Evolutionary conservation across 305 asterid genomes (phyloP), one percentile per base, ranked within the genome.

Genomic region (Fraxinus baroniana): DNA sequence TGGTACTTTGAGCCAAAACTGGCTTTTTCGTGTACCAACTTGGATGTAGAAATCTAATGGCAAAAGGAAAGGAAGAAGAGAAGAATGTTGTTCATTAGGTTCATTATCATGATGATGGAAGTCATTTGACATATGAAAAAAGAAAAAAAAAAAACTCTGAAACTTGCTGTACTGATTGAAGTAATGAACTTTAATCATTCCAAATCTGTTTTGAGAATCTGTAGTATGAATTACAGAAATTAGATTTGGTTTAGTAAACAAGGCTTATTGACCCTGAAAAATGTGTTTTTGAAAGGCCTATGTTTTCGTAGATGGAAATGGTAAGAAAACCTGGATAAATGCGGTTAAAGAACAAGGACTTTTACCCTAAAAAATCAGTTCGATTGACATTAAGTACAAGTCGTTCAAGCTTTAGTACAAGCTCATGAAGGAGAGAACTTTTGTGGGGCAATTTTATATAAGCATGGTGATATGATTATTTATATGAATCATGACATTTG

Each of bases 41-140:
- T 30, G 83, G 76, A 41, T 33, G 80, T 75, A 68, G 79, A 78
- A 80, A 76, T 33, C 76, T 72, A 72, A 33, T 33, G 76, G 46
- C 74, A 10, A 66, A 28, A 72, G 26, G 33, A 17, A 30, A 28
- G 41, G 76, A 22, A 15, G 76, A 32, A 32, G 41, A 32, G 41
- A 30, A 70, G 41, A 71, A 17, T 71, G 24, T 71, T 71, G 46
- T 71, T 71, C 76, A 32, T 71, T 4, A 33, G 15, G 28, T 71
- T 33, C 76, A 71, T 71, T 71, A 36, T 33, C 46, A 32, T 30
- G 13, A 32, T n/a, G 76, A 3, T 32, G 76, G 17, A 5, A 33
- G 41, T 71, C 76, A 71, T 33, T 71, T 30, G 76, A 71, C 15
- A 62, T 81, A 60, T 52, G 37, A n/a, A 26, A 9, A 62, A 24